Conservation (phyloP, 495 filamentous ascomycete genomes). For the Hypoxylon fuscum region DNA sequence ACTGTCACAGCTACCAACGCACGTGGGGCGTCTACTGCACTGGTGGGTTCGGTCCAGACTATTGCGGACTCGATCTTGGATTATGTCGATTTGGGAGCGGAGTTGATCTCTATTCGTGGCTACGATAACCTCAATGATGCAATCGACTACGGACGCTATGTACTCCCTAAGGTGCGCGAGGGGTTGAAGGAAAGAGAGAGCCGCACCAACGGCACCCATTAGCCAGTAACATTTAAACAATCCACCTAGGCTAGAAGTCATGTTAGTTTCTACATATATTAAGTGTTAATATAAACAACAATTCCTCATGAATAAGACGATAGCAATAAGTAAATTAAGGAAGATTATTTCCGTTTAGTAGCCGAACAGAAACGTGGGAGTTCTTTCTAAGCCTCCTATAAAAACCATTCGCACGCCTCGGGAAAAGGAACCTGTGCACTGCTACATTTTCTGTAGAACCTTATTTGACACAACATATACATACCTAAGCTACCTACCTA, state of each 20-base stretch:
- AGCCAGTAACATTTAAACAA: not conserved
- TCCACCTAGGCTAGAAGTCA: no score
- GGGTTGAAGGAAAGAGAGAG: constrained; percentile 47
- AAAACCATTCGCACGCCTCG: no score
- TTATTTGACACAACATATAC: not conserved
- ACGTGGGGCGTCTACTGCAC: constrained; percentile 62
- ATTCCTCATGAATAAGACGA: no score
- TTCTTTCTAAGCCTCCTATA: no score
- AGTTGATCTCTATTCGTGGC: constrained; percentile 63
- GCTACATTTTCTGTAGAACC: not conserved
- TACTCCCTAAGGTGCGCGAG: constrained; percentile 57
- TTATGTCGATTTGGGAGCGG: constrained; percentile 62
- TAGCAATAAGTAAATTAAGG: no score
- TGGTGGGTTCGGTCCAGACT: constrained; percentile 61
- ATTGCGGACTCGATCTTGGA: constrained; percentile 60
- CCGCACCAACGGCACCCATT: constrained; percentile 22
- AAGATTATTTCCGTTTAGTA: no score
- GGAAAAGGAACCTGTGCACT: no score
- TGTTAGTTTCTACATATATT: no score
- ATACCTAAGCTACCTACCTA: not conserved
- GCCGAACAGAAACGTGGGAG: no score
- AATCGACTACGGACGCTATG: constrained; percentile 61
- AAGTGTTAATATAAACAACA: no score
- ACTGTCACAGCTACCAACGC: constrained; percentile 65
- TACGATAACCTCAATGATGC: constrained; percentile 66